phyloP scores from a whole-genome alignment of 176 grass and related monocot genomes.

The Dendrocalamus sinicus region DNA sequence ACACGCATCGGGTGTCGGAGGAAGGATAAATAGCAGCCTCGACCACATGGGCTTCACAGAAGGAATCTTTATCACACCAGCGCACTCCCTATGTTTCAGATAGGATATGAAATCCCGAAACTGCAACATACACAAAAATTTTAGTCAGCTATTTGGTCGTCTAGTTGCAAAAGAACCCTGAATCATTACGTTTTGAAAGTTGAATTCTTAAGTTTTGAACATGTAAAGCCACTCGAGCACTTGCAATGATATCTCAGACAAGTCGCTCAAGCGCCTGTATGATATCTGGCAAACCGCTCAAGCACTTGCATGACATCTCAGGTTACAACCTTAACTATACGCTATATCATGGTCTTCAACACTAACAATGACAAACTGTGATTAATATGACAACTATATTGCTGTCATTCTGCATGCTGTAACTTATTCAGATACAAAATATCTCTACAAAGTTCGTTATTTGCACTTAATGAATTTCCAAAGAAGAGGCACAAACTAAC shows the following conservation, averaged over 20 bases:
- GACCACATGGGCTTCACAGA: conserved; percentile 77
- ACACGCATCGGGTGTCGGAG: conserved; percentile 61
- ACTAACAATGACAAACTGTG: not conserved
- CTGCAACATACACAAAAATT: conserved; percentile 54
- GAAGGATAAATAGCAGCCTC: conserved; percentile 85
- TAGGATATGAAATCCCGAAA: conserved; percentile 92
- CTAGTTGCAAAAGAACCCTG: not conserved
- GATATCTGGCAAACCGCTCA: not conserved
- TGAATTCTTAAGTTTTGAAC: not conserved
- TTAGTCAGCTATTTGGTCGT: conserved; percentile 22
- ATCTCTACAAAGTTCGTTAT: not conserved
- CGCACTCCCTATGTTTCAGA: conserved; percentile 84
- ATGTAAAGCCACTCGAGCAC: not conserved
- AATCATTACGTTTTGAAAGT: conserved; percentile 5
- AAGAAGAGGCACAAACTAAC: not conserved
- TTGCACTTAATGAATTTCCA: not conserved
- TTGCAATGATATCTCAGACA: too few species aligned
- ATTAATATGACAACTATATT: not conserved
- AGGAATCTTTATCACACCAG: conserved; percentile 89
- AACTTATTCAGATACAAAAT: conserved; percentile 14
- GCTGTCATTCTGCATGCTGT: not conserved
- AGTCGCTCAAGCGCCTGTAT: not conserved
- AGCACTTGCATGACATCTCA: not conserved
- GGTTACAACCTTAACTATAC: not conserved
- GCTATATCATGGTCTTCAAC: not conserved